A percentile compares a stretch with the other conserved stretches of the same genome.
phyloP scores from a whole-genome alignment of 306 rosid species.

The Glycyrrhiza uralensis region DNA sequence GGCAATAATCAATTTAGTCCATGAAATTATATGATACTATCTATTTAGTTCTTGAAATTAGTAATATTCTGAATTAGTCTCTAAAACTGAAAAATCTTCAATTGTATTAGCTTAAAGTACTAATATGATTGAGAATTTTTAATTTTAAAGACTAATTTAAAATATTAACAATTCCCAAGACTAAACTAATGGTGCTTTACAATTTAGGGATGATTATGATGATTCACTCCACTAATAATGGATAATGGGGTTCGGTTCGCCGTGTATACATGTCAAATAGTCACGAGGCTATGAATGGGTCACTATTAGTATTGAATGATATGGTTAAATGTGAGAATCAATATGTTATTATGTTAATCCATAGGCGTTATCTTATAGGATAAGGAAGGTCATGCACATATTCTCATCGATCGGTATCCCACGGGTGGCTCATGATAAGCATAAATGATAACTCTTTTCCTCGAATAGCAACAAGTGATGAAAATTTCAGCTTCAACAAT shows the following conservation, averaged over 20 bases:
- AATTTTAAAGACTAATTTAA: too few relatives aligned
- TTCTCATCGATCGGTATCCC: not conserved
- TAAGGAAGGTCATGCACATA: not conserved
- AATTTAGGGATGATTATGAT: too few relatives aligned
- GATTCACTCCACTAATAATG: not conserved
- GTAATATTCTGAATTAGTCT: too few relatives aligned
- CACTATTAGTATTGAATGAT: constrained; percentile 2
- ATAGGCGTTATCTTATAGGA: not conserved
- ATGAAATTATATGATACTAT: too few relatives aligned
- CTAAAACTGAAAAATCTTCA: too few relatives aligned
- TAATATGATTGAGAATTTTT: too few relatives aligned
- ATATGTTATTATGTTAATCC: not conserved
- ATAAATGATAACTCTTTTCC: not conserved
- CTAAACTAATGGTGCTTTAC: too few relatives aligned
- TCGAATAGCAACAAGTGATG: not conserved
- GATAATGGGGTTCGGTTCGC: not conserved
- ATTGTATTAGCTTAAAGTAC: too few relatives aligned
- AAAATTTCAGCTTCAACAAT: not conserved
- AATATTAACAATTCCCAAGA: too few relatives aligned
- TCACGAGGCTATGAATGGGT: not conserved
- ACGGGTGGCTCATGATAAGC: constrained; percentile 35
- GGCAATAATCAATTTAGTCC: too few relatives aligned
- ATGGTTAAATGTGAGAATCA: constrained; percentile 24
- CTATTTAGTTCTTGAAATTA: too few relatives aligned
- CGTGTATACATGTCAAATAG: not conserved